Conservation (phyloP, 768 basidiomycete species). For the Leccinum variicolor region DNA sequence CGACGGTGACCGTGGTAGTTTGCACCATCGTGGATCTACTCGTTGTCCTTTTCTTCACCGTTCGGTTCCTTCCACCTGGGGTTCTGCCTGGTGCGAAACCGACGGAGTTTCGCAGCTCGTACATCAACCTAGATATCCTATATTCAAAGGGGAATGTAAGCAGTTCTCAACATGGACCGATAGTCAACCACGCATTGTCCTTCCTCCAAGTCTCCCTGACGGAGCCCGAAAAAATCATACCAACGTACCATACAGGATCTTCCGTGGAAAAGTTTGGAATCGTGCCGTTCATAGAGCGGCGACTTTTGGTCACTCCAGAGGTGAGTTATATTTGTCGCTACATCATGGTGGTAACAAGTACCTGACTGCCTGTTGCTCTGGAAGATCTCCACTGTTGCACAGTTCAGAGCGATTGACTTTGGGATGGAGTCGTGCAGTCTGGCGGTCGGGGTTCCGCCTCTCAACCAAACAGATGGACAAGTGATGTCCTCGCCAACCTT, state of each 20-base stretch:
- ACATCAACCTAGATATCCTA: neutral
- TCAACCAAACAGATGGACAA: neutral
- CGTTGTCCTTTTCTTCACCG: neutral
- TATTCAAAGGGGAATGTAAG: neutral
- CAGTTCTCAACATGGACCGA: neutral
- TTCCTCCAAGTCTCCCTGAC: neutral
- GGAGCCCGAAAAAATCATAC: neutral
- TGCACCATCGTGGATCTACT: neutral
- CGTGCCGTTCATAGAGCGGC: neutral
- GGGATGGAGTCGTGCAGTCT: conserved; percentile 2
- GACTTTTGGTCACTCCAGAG: neutral
- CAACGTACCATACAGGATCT: neutral
- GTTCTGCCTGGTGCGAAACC: neutral
- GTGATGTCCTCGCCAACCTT: neutral
- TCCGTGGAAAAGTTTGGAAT: neutral
- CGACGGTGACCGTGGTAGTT: neutral
- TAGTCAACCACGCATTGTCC: neutral
- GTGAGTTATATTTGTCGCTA: neutral
- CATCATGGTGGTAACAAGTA: neutral
- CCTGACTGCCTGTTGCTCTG: neutral
- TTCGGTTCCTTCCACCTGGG: neutral
- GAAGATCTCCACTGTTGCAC: conserved; percentile 1
- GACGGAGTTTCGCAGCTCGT: neutral
- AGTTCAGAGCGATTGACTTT: conserved; percentile 4
- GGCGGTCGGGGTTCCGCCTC: neutral